Conservation (phyloP, 1,284 basidiomycete genomes). For the Boletellus sp. region DNA sequence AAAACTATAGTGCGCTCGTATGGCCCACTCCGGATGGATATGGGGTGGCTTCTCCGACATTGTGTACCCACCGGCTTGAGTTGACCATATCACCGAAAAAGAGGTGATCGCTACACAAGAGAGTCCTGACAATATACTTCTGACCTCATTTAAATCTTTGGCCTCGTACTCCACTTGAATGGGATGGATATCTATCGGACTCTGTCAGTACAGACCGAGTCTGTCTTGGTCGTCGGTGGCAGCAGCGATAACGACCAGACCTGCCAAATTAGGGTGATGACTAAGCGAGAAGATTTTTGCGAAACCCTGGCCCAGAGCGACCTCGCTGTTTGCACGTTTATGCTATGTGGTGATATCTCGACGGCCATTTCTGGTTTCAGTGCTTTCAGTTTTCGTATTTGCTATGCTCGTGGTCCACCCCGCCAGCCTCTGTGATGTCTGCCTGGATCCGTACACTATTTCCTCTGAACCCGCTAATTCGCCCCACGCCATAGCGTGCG, state of each 20-base stretch:
- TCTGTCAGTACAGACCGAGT: too few relatives aligned
- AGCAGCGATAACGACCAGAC: slow-evolving; percentile 8
- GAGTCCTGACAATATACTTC: too few relatives aligned
- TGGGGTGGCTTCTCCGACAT: too few relatives aligned
- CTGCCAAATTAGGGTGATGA: slow-evolving; percentile 22
- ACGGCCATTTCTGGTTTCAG: slow-evolving; percentile 24
- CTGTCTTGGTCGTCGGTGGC: too few relatives aligned
- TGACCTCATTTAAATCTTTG: too few relatives aligned
- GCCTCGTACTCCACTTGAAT: too few relatives aligned
- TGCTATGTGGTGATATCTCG: slow-evolving; percentile 34
- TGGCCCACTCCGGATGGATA: too few relatives aligned
- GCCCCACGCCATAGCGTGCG: slow-evolving; percentile 64
- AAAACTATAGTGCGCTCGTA: too few relatives aligned
- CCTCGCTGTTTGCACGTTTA: slow-evolving; percentile 31
- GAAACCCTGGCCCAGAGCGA: slow-evolving; percentile 17
- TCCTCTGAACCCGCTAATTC: slow-evolving; percentile 44
- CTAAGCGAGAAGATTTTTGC: slow-evolving; percentile 18
- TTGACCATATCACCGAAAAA: too few relatives aligned
- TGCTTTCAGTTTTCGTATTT: slow-evolving; percentile 24
- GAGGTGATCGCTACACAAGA: too few relatives aligned
- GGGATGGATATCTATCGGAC: too few relatives aligned
- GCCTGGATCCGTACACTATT: slow-evolving; percentile 52
- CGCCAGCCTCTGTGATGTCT: slow-evolving; percentile 66
- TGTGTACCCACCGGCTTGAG: too few relatives aligned
- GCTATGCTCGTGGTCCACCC: slow-evolving; percentile 55